phyloP scores from a whole-genome alignment of 2,329 filamentous ascomycete genomes.

The Cryoendolithus antarcticus region DNA sequence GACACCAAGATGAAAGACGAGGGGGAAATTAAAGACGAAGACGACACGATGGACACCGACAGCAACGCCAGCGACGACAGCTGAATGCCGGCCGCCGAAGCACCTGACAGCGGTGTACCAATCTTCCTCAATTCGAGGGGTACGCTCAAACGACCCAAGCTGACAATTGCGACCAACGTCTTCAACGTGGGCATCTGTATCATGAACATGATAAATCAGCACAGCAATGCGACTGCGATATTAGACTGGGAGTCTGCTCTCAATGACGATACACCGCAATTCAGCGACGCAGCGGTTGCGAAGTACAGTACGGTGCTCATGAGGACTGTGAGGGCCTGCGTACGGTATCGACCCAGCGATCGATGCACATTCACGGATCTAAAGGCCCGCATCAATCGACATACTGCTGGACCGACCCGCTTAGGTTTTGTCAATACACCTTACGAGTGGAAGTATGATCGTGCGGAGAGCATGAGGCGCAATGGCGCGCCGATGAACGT shows the following conservation, averaged over 20 bases:
- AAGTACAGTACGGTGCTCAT: constrained; percentile 4
- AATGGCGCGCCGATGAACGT: no score
- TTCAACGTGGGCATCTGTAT: constrained; percentile 8
- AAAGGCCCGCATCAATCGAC: no score
- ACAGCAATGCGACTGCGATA: neutral
- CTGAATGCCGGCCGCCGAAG: no score
- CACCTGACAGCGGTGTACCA: no score
- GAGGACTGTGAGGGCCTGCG: constrained; percentile 3
- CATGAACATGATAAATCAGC: constrained; percentile 4
- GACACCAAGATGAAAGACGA: no score
- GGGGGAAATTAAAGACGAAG: neutral
- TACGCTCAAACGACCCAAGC: neutral
- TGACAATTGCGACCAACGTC: constrained; percentile 7
- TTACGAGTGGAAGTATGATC: no score
- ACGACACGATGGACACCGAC: neutral
- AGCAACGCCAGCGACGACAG: neutral
- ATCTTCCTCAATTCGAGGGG: no score
- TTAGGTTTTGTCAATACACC: no score
- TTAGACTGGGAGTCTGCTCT: neutral
- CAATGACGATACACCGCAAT: neutral
- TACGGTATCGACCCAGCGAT: constrained; percentile 1
- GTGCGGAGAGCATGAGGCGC: no score
- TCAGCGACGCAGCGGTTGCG: neutral
- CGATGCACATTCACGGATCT: constrained; percentile 3
- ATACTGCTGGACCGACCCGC: no score